Percentiles rank a stretch among this genome's conserved stretches.
Conservation (phyloP, 2,329 filamentous ascomycete species). For the Phaeosphaeriaceae sp. region DNA sequence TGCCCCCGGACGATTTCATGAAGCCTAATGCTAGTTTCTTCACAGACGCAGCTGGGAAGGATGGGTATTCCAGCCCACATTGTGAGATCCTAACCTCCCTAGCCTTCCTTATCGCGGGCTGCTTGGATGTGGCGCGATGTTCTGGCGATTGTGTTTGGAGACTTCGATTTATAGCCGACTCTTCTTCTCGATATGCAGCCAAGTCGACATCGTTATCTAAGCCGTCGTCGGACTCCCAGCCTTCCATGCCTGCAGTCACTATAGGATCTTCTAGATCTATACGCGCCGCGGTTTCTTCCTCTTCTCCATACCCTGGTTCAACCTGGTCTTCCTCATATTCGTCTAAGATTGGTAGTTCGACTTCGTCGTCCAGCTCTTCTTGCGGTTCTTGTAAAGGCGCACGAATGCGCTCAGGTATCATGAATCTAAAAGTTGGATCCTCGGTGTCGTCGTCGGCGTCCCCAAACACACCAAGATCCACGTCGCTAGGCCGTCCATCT, state of each 20-base stretch:
- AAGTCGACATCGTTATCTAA: slow-evolving; percentile 37
- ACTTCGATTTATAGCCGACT: slow-evolving; percentile 43
- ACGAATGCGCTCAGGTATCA: slow-evolving; percentile 44
- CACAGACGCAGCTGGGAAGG: slow-evolving; percentile 74
- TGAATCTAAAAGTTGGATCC: slow-evolving; percentile 49
- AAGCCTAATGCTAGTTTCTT: slow-evolving; percentile 75
- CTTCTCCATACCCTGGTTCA: slow-evolving; percentile 19
- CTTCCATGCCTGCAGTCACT: slow-evolving; percentile 24
- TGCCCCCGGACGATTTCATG: slow-evolving; percentile 70
- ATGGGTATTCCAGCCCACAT: slow-evolving; percentile 77
- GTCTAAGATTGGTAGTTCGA: slow-evolving; percentile 5
- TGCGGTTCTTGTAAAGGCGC: slow-evolving; percentile 23
- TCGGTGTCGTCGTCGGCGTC: slow-evolving; percentile 42
- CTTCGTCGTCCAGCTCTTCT: slow-evolving; percentile 14
- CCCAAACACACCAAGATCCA: slow-evolving; percentile 41
- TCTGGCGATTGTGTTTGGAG: slow-evolving; percentile 37
- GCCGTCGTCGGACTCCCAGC: slow-evolving; percentile 41
- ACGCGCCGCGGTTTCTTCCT: slow-evolving; percentile 29
- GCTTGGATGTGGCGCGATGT: slow-evolving; percentile 16
- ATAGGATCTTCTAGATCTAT: slow-evolving; percentile 31
- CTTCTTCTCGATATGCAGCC: slow-evolving; percentile 43
- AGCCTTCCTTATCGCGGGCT: slow-evolving; percentile 35
- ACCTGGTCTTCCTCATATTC: slow-evolving; percentile 27
- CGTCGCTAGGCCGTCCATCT: slow-evolving; percentile 38
- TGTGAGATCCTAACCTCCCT: slow-evolving; percentile 68